phyloP scores from a whole-genome alignment of 768 basidiomycete genomes.

The Pulveroboletus sp. region DNA sequence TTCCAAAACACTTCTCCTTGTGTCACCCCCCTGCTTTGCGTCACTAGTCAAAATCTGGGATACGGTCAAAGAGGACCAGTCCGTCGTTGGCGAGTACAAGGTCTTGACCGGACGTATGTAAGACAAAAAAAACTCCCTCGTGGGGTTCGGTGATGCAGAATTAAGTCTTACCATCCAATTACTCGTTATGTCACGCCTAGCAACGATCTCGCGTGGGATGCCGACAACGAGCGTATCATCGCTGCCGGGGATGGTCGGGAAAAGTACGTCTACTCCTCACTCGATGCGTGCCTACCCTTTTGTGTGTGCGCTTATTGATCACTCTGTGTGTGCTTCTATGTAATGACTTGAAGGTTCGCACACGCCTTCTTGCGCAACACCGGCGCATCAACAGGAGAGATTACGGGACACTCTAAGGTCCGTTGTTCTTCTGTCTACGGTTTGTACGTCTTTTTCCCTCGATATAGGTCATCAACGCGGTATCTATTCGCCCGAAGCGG shows the following conservation, averaged over 20 bases:
- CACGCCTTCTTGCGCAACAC: conserved; percentile 80
- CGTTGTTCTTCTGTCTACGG: neutral
- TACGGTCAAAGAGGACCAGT: conserved; percentile 77
- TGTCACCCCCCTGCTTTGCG: too few species aligned
- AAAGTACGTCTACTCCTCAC: conserved; percentile 44
- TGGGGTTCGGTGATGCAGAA: neutral
- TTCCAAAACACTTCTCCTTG: neutral
- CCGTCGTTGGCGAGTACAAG: conserved; percentile 76
- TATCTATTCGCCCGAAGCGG: conserved; percentile 80
- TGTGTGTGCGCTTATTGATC: neutral
- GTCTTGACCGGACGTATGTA: conserved; percentile 72
- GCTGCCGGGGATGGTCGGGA: conserved; percentile 91
- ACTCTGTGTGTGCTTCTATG: neutral
- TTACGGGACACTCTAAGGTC: conserved; percentile 87
- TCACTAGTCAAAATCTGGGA: conserved; percentile 89
- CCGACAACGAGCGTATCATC: conserved; percentile 93
- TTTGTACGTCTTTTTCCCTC: neutral
- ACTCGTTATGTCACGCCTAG: conserved; percentile 34
- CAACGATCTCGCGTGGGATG: conserved; percentile 95
- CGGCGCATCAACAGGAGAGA: conserved; percentile 83
- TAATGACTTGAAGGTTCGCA: conserved; percentile 52
- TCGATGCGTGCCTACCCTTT: neutral
- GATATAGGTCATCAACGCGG: conserved; percentile 74
- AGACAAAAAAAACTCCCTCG: neutral
- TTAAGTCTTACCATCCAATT: neutral